Evolutionary conservation across 257 asterid genomes (phyloP).

Genomic region (Capsicum baccatum): DNA sequence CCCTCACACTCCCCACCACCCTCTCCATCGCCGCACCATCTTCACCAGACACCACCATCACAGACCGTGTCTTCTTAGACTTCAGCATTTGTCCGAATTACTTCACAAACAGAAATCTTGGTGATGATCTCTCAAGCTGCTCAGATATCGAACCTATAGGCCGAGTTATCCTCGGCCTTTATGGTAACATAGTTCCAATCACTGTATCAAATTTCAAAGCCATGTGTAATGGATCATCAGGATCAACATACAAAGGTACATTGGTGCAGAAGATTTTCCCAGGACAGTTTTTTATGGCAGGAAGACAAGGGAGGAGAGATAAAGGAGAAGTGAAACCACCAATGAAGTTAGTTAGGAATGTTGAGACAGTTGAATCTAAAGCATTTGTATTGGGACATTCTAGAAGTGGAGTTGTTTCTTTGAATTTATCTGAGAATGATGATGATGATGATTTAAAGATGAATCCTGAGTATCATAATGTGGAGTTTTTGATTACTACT

Average conservation of each 20-base stretch:
- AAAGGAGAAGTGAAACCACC: constrained; percentile 89
- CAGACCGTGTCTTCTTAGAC: constrained; percentile 84
- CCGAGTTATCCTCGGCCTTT: constrained; percentile 79
- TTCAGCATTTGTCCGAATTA: constrained; percentile 80
- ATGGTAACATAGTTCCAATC: constrained; percentile 78
- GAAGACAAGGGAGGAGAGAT: constrained; percentile 79
- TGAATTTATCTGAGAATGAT: constrained; percentile 86
- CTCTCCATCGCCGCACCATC: constrained; percentile 46
- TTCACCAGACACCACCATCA: constrained; percentile 71
- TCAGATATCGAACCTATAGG: constrained; percentile 67
- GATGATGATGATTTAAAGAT: constrained; percentile 79
- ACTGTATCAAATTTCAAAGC: constrained; percentile 85
- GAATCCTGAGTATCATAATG: constrained; percentile 75
- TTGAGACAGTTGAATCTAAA: constrained; percentile 68
- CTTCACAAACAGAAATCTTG: constrained; percentile 74
- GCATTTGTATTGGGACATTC: constrained; percentile 71
- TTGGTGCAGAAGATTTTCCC: constrained; percentile 77
- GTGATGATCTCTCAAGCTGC: constrained; percentile 80
- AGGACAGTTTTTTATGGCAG: constrained; percentile 79
- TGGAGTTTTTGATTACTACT: constrained; percentile 89
- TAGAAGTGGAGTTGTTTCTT: constrained; percentile 72
- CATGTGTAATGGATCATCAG: constrained; percentile 77
- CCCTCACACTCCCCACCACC: constrained; percentile 46
- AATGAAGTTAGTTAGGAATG: constrained; percentile 52
- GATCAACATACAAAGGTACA: constrained; percentile 82